Conservation (phyloP, 2,329 filamentous ascomycete species). For the Fusarium citri region DNA sequence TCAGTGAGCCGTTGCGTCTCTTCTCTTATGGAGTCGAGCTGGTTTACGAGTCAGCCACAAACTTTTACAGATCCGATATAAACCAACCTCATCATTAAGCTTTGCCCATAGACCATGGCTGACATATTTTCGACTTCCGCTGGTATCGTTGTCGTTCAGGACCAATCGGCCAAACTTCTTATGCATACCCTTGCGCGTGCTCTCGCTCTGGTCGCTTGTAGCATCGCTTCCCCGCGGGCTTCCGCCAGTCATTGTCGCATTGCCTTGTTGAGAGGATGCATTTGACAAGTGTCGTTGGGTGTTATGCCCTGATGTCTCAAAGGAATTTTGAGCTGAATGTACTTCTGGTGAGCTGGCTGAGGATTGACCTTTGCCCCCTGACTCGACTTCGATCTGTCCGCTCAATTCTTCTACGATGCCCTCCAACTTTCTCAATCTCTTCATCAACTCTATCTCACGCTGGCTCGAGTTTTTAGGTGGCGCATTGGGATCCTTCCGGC, state of each 20-base stretch:
- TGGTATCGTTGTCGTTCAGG: conserved; percentile 76
- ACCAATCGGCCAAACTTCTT: conserved; percentile 75
- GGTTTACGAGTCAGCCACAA: conserved; percentile 17
- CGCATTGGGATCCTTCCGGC: conserved; percentile 73
- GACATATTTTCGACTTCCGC: conserved; percentile 76
- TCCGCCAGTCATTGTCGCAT: conserved; percentile 2
- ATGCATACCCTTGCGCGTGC: conserved; percentile 44
- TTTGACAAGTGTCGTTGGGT: conserved; percentile 34
- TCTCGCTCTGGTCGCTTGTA: conserved; percentile 52
- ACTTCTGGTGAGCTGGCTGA: conserved; percentile 49
- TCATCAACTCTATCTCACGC: conserved; percentile 76
- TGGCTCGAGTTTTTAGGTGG: conserved; percentile 69
- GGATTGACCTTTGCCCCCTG: conserved; percentile 48
- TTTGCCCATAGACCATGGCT: conserved; percentile 83
- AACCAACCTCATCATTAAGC: conserved; percentile 75
- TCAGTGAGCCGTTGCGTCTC: conserved; percentile 61
- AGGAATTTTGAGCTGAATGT: conserved; percentile 25
- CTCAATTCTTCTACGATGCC: conserved; percentile 79
- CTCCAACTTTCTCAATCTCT: conserved; percentile 77
- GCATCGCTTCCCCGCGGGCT: conserved; percentile 46
- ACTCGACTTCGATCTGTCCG: conserved; percentile 70
- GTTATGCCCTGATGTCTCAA: conserved; percentile 29
- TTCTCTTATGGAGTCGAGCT: conserved; percentile 59
- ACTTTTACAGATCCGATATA: not conserved
- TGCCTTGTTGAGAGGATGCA: conserved; percentile 27